A percentile compares a stretch with the other conserved stretches of the same genome.
These are phyloP conservation scores for Tetrahymena borealis DNA, from an alignment of 73 alveolate species.

Conservation along the genomic window DNA sequence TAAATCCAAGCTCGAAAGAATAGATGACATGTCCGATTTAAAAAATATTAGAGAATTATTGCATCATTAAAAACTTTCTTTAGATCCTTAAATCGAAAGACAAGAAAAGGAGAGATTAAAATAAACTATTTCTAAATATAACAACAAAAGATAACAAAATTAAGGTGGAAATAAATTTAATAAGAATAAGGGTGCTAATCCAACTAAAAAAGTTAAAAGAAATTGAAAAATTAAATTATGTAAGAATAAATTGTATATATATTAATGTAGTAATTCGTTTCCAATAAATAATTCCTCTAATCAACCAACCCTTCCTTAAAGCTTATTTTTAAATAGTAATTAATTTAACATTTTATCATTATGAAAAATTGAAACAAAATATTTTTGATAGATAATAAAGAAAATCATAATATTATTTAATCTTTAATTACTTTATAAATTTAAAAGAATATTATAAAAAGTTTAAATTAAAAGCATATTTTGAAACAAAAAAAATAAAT, in stretches of 20 bases:
- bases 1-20: neutral
- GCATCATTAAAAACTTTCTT: neutral
- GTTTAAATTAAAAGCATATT: no score
- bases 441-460: no score
- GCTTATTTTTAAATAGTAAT: no score
- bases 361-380: no score
- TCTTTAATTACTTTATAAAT: no score
- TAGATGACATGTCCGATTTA: neutral
- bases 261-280: neutral
- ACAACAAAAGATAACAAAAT: neutral
- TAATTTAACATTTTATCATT: no score
- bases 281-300: neutral
- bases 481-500: no score
- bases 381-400: no score
- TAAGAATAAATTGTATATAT: neutral
- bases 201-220: neutral
- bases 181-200: neutral
- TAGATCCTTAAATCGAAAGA: neutral
- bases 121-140: neutral
- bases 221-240: neutral
- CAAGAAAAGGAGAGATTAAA: neutral
- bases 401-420: no score
- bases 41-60: neutral
- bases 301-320: no score
- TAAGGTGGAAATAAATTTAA: neutral